Percentiles rank a stretch among this genome's conserved stretches.
Evolutionary conservation across 2,329 filamentous ascomycete genomes (phyloP).

Genomic region (Clarireedia homoeocarpa): DNA sequence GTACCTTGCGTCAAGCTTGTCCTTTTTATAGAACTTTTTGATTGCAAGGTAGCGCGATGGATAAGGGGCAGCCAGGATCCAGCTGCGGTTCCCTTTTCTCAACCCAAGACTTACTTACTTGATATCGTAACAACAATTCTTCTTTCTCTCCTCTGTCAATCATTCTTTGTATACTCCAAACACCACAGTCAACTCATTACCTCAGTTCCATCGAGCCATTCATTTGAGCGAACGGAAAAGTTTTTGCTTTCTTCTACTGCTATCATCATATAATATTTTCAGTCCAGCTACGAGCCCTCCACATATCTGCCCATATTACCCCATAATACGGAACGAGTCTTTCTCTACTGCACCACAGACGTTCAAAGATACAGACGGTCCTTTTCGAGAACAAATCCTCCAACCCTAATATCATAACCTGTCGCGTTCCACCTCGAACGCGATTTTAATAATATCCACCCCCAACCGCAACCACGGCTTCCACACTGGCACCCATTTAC

Average conservation of each 20-base stretch:
- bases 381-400: neutral
- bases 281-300: neutral
- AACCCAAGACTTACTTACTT: neutral
- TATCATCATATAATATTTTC: conserved; percentile 1
- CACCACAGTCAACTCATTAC: conserved; percentile 6
- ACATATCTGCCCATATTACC: conserved; percentile 2
- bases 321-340: conserved; percentile 11
- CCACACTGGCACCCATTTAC: conserved; percentile 48
- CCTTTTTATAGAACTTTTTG: conserved; percentile 27
- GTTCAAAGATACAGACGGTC: conserved; percentile 3
- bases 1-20: conserved; percentile 20
- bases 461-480: conserved; percentile 41
- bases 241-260: conserved; percentile 5
- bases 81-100: conserved; percentile 7
- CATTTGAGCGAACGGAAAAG: conserved; percentile 21
- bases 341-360: conserved; percentile 15
- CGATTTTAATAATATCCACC: conserved; percentile 23
- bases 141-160: conserved; percentile 12
- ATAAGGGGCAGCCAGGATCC: conserved; percentile 17
- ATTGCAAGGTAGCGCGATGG: conserved; percentile 22
- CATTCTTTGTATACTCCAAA: conserved; percentile 22
- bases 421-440: conserved; percentile 24
- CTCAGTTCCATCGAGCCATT: conserved; percentile 17
- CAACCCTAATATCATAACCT: conserved; percentile 2
- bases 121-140: conserved; percentile 5